Evolutionary conservation across 2,329 filamentous ascomycete genomes (phyloP).

Genomic region (Colletotrichum eleusines): DNA sequence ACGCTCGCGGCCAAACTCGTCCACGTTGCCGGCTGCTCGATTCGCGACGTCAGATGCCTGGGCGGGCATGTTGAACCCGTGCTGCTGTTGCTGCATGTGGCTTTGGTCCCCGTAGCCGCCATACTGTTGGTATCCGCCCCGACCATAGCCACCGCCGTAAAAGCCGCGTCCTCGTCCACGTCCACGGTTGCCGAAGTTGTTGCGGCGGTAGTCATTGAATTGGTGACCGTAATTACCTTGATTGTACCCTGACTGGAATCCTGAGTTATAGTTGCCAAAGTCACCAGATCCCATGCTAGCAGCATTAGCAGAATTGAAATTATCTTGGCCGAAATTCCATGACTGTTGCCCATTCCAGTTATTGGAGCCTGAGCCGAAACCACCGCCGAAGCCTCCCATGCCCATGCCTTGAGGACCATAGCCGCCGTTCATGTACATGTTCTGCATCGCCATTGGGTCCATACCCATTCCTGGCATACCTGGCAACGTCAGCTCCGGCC

Average conservation of each 20-base stretch:
- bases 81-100: constrained; percentile 40
- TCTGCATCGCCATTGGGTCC: constrained; percentile 82
- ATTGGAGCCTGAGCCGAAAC: constrained; percentile 72
- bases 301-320: constrained; percentile 89
- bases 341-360: constrained; percentile 85
- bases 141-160: constrained; percentile 65
- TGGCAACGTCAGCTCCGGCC: constrained; percentile 53
- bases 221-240: constrained; percentile 86
- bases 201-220: constrained; percentile 81
- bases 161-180: constrained; percentile 75
- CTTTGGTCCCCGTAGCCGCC: constrained; percentile 54
- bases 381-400: constrained; percentile 81
- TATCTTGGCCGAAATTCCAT: constrained; percentile 89
- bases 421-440: constrained; percentile 83
- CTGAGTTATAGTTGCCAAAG: constrained; percentile 83
- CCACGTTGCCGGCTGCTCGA: constrained; percentile 48
- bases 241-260: constrained; percentile 82
- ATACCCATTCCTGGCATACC: constrained; percentile 88
- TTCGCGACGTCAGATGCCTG: constrained; percentile 44
- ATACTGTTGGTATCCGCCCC: constrained; percentile 66
- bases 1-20: constrained; percentile 55
- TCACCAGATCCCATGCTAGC: constrained; percentile 84
- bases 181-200: constrained; percentile 75
- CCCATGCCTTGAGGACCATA: constrained; percentile 81
- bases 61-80: constrained; percentile 38